Base-by-base conservation (phyloP, 2,329 filamentous ascomycete species). In the Monilinia polystroma region DNA sequence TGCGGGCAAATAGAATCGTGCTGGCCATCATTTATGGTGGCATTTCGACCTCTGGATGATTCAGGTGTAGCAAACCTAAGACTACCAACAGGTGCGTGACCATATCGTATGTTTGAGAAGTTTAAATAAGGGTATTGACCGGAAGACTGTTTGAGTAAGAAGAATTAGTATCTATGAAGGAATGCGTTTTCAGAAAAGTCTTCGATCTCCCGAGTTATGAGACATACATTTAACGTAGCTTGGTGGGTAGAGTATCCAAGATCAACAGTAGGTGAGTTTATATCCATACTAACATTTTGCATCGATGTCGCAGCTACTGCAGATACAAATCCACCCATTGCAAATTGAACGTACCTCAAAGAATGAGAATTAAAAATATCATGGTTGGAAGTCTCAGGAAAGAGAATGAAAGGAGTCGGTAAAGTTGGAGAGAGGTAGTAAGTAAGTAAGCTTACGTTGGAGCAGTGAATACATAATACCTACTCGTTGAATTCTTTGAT, bases 61-160 rank as follows among this genome's bases (percentile, higher is more conserved):
- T 73, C 63, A 2, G 81, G 80, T 29, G 78, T 73, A 56, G 80
- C 76, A 76, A 81, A 83, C 68, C 80, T 76, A 10, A 81, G 73
- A 23, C 75, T 68, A n/a, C 80, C 80, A 0, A 77, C 68, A 11
- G 81, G 80, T 18, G 79, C 73, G 4, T 76, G 77, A 1, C 79
- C 80, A 68, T 79, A 83, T 29, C 79, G 74, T 55, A 83, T 78
- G 14, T 80, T 81, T 65, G 70, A 75, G 70, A 80, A 80, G 20
- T 73, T 74, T 69, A 78, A 78, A n/a, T 45, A 23, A 43, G 23
- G 32, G 60, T 78, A 78, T 45, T 72, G 62, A 1, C 75, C 45
- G 51, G 66, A 67, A 74, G 74, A 35, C 55, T 68, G 38, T 38
- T 76, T 75, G 38, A 23, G 56, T 26, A 11, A 3, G 6, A 0